A percentile compares a stretch with the other conserved stretches of the same genome.
phyloP scores from a whole-genome alignment of 2,329 filamentous ascomycete species.

The Graphiopsis chlorocephala region DNA sequence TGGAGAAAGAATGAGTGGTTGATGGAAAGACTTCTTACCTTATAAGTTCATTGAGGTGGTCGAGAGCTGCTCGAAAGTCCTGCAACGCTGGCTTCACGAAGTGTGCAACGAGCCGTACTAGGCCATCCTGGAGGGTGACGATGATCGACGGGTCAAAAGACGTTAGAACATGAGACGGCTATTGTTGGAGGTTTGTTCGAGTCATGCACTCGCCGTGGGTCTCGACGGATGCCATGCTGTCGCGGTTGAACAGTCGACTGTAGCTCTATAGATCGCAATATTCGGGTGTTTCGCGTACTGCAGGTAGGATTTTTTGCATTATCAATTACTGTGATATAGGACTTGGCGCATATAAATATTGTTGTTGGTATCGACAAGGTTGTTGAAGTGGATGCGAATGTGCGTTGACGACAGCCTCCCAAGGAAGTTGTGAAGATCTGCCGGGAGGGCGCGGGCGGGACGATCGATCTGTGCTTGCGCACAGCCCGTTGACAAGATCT shows the following conservation, averaged over 20 bases:
- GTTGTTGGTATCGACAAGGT: too few species aligned
- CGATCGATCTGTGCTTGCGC: neutral
- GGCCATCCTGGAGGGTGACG: neutral
- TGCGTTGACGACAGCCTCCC: neutral
- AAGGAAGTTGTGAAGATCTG: neutral
- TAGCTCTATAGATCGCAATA: neutral
- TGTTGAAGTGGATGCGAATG: neutral
- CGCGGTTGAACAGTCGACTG: neutral
- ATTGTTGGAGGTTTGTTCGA: neutral
- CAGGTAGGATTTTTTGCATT: neutral
- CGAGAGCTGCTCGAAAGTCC: neutral
- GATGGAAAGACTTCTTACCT: neutral
- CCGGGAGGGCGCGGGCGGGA: neutral
- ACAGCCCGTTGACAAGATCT: neutral
- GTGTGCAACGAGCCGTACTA: neutral
- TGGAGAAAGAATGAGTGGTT: neutral
- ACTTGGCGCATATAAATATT: neutral
- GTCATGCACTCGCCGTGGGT: constrained; percentile 2
- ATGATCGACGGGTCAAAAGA: neutral
- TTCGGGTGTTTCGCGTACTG: neutral
- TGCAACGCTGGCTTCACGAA: neutral
- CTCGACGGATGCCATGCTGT: neutral
- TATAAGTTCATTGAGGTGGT: neutral
- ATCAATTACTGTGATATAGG: neutral
- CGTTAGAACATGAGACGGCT: constrained; percentile 5